phyloP scores from a whole-genome alignment of 2,329 filamentous ascomycete genomes.

The Beauveria australis region DNA sequence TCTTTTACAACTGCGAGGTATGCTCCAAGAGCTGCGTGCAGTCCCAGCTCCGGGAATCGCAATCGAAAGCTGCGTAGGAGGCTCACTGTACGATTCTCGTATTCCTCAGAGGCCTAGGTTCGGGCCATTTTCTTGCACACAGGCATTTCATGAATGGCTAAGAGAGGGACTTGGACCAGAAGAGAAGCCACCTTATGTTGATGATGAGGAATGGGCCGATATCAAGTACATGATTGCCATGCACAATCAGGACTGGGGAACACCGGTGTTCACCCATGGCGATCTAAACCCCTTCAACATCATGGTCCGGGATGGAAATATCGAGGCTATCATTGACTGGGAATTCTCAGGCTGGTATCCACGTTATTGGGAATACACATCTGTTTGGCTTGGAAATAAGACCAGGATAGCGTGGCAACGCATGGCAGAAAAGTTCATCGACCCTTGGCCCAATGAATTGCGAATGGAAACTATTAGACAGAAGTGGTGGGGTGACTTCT shows the following conservation, averaged over 20 bases:
- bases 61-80: constrained; percentile 20
- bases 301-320: constrained; percentile 18
- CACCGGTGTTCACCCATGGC: constrained; percentile 22
- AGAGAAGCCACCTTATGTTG: constrained; percentile 17
- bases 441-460: not conserved
- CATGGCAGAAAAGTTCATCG: not conserved
- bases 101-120: constrained; percentile 17
- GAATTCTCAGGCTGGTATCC: constrained; percentile 27
- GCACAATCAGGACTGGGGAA: constrained; percentile 17
- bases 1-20: constrained; percentile 17
- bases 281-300: constrained; percentile 22
- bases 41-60: constrained; percentile 15
- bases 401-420: not conserved
- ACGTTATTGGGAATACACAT: constrained; percentile 25
- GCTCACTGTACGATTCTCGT: constrained; percentile 20
- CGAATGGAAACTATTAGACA: constrained; percentile 5
- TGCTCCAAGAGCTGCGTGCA: constrained; percentile 19
- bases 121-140: constrained; percentile 24
- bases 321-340: constrained; percentile 24
- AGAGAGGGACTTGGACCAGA: constrained; percentile 17
- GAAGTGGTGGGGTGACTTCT: constrained; percentile 8
- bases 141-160: constrained; percentile 27
- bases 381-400: not conserved
- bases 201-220: constrained; percentile 18
- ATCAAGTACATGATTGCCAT: constrained; percentile 18